Base-by-base conservation (phyloP, 306 rosid species). In the Carpinus viminea region DNA sequence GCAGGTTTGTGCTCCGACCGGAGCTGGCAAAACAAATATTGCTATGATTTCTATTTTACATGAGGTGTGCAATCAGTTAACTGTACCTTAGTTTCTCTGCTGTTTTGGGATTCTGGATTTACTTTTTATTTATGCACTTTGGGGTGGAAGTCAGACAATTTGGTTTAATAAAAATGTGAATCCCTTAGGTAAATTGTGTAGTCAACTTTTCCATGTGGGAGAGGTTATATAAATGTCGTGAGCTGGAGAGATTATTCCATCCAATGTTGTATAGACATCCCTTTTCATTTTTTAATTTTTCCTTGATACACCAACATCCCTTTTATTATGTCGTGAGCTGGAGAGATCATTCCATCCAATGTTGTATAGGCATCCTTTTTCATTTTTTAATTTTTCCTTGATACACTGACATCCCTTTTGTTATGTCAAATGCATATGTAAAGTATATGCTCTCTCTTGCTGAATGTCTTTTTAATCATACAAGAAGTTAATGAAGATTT, bases 1-100 rank as follows among this genome's bases (percentile, higher is more conserved):
- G 79, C 89, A 92, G 98, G 98, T 94, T 84, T 94, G 98, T 87
- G 98, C 98, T 80, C 98, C 98, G 12, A 94, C 98, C 48, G 98
- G 98, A 69, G 98, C 98, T 86, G 98, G 98, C 31, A 94, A 94
- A 84, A 94, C 98, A 74, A 94, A 94, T 81, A 94, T 94, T 83
- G 98, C 98, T 69, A 94, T 94, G 98, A 87, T 92, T 81, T 91
- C 98, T 71, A 85, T 94, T 86, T 91, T 94, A 48, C 98, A 92
- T 13, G 98, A 94, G 97, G 98, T 94, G 59, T 85, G 86, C 82
- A 55, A 56, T 66, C 57, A 64, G 48, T 82, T 73, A 53, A 31
- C 73, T 59, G 72, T 45, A 46, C 43, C 70, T 52, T 17, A 68
- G 57, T 71, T 45, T 12, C 51, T 45, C 4, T 68, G 38, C 62